Percentiles rank a stretch among this genome's conserved stretches.
These are phyloP conservation scores for Aspergillus funiculosus DNA, from an alignment of 495 filamentous ascomycete species.

Conservation along the genomic window DNA sequence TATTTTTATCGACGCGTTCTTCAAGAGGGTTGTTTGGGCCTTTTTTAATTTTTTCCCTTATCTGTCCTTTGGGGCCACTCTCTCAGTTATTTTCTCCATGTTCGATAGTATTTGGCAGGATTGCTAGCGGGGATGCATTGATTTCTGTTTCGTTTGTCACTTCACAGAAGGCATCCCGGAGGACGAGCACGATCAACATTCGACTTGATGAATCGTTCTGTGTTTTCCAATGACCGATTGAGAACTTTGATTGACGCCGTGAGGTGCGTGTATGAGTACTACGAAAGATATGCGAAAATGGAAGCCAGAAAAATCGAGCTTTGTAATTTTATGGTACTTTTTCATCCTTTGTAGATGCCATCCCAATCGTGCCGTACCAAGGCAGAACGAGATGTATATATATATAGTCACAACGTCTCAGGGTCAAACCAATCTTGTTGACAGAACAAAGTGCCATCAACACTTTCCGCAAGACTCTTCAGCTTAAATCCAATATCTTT, in stretches of 20 bases:
- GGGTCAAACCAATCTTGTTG: no score
- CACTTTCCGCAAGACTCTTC: no score
- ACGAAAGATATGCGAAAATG: conserved; percentile 43
- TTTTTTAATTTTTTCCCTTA: conserved; percentile 6
- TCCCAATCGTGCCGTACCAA: no score
- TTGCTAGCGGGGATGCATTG: neutral
- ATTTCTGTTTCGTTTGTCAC: neutral
- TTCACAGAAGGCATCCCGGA: neutral
- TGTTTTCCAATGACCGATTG: neutral
- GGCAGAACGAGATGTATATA: no score
- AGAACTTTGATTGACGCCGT: neutral
- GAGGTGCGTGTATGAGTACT: conserved; percentile 40
- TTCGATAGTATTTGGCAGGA: conserved; percentile 3
- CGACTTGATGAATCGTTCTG: conserved; percentile 9
- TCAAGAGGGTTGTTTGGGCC: neutral
- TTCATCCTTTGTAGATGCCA: no score
- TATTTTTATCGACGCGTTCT: conserved; percentile 1
- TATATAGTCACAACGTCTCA: no score
- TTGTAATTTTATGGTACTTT: conserved; percentile 15
- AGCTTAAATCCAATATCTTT: no score
- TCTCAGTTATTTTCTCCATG: conserved; percentile 2
- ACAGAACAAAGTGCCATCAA: no score
- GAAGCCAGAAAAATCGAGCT: conserved; percentile 21
- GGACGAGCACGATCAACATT: neutral
- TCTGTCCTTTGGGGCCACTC: neutral